phyloP scores from a whole-genome alignment of 371 early-diverging fungal genomes.

The Mucor velutinosus region DNA sequence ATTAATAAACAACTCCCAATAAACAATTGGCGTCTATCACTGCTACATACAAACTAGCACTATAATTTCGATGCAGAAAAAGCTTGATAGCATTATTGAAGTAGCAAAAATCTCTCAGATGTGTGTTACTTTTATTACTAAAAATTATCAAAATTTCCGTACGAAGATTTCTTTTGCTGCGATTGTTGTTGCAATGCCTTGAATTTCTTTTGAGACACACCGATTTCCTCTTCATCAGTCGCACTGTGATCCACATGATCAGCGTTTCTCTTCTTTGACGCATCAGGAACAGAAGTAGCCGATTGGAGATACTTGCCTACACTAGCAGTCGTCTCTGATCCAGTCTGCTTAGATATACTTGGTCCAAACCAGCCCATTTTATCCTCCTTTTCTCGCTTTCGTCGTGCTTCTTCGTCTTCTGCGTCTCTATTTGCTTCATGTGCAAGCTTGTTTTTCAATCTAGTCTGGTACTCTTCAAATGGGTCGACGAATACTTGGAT shows the following conservation, averaged over 20 bases:
- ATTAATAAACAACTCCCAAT: too few relatives aligned
- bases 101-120: too few relatives aligned
- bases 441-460: slow-evolving; percentile 54
- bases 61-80: too few relatives aligned
- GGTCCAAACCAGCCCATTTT: slow-evolving; percentile 78
- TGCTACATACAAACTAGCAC: too few relatives aligned
- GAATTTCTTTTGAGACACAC: slow-evolving; percentile 16
- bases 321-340: slow-evolving; percentile 27
- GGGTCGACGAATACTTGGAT: slow-evolving; percentile 84
- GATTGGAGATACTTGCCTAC: slow-evolving; percentile 74
- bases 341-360: slow-evolving; percentile 44
- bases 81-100: too few relatives aligned
- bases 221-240: slow-evolving; percentile 9
- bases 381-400: slow-evolving; percentile 51
- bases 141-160: slow-evolving; percentile 49
- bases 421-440: slow-evolving; percentile 46
- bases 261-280: slow-evolving; percentile 1
- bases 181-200: slow-evolving; percentile 3
- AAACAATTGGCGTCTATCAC: too few relatives aligned
- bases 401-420: slow-evolving; percentile 45
- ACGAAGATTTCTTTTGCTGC: slow-evolving; percentile 7
- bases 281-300: slow-evolving; percentile 16
- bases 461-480: slow-evolving; percentile 73
- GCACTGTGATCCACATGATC: neutral
- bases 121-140: too few relatives aligned